These are phyloP conservation scores for Collybia mongolica DNA, from an alignment of 768 basidiomycete genomes.

Conservation along the genomic window DNA sequence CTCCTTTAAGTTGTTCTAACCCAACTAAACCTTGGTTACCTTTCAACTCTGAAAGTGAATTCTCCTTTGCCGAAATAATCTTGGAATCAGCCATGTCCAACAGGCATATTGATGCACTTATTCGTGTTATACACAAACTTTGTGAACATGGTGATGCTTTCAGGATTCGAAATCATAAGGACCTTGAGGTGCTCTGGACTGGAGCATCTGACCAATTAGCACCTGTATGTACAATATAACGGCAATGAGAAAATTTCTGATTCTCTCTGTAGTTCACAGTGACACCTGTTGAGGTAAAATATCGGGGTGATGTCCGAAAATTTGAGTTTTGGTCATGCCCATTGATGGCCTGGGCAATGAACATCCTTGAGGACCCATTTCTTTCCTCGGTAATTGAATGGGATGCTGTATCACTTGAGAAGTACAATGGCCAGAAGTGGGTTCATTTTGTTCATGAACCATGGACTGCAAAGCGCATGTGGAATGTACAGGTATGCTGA, in stretches of 20 bases:
- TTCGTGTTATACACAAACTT: background rate
- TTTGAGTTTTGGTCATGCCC: background rate
- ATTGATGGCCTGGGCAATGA: background rate
- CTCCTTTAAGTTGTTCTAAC: no score
- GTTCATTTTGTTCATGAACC: background rate
- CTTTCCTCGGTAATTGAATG: background rate
- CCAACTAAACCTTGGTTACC: conserved; percentile 1
- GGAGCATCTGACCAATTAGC: background rate
- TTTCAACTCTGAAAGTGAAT: background rate
- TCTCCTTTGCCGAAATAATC: background rate
- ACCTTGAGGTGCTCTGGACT: background rate
- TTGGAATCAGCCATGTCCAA: background rate
- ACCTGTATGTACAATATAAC: background rate
- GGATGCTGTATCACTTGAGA: background rate
- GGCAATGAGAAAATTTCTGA: no score
- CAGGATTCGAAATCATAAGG: background rate
- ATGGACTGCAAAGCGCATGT: conserved; percentile 1
- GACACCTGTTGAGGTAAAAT: background rate
- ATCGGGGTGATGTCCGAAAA: background rate
- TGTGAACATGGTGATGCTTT: background rate
- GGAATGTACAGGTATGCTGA: conserved; percentile 6
- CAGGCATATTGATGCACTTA: background rate
- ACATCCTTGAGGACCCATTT: background rate
- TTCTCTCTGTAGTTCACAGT: background rate
- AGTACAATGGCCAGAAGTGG: conserved; percentile 8